Evolutionary conservation across 805 yeast genomes (phyloP).

Genomic region (Teunomyces lycoperdinae): DNA sequence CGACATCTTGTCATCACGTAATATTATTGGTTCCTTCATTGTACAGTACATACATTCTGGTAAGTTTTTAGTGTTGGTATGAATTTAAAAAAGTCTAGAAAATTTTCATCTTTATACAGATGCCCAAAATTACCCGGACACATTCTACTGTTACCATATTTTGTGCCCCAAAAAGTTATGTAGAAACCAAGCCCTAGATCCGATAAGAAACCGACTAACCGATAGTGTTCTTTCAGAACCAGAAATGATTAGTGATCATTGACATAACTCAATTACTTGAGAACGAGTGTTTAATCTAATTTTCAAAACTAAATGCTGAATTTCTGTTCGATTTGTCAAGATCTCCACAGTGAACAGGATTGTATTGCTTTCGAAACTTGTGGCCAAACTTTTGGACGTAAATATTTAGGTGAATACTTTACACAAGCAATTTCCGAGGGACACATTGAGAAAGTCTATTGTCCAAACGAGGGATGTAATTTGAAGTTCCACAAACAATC

Average conservation of each 20-base stretch:
- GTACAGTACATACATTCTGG: conserved; percentile 5
- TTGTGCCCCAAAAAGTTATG: not conserved
- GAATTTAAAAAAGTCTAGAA: not conserved
- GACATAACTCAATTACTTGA: no score
- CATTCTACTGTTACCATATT: not conserved
- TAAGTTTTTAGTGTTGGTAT: not conserved
- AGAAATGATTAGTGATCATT: no score
- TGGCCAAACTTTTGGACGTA: not conserved
- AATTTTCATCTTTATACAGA: not conserved
- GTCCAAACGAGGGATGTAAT: not conserved
- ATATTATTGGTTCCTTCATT: conserved; percentile 9
- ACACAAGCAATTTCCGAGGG: not conserved
- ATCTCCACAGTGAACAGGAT: not conserved
- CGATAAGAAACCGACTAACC: no score
- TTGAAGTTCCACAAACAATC: not conserved
- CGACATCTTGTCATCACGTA: conserved; percentile 66
- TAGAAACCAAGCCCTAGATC: no score
- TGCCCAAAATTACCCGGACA: not conserved
- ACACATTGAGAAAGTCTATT: not conserved
- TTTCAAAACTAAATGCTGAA: not conserved
- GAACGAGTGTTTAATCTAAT: no score
- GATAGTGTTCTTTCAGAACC: no score
- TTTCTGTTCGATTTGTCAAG: not conserved
- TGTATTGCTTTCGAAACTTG: not conserved
- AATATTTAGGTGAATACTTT: not conserved